These are phyloP conservation scores for Penicillium coprophilum DNA, from an alignment of 495 filamentous ascomycete genomes.

Conservation along the genomic window DNA sequence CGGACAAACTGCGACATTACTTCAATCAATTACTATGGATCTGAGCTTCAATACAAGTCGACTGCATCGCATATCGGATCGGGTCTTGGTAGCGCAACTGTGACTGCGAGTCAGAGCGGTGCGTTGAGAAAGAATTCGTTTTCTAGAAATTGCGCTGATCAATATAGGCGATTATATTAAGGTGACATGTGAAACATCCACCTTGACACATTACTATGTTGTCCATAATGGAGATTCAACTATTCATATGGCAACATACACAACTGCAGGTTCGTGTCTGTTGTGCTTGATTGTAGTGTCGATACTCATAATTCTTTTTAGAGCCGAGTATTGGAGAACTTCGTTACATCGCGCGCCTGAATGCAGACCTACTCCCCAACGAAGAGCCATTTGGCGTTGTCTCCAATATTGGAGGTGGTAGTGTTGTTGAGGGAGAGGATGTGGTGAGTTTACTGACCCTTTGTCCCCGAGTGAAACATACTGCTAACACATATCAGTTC, in stretches of 20 bases:
- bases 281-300: no score
- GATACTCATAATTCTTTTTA: constrained; percentile 5
- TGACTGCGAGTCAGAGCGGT: constrained; percentile 47
- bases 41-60: constrained; percentile 55
- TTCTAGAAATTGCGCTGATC: constrained; percentile 14
- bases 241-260: constrained; percentile 65
- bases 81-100: constrained; percentile 59
- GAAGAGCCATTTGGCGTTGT: constrained; percentile 49
- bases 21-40: constrained; percentile 58
- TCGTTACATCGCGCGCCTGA: constrained; percentile 63
- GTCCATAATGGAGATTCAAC: constrained; percentile 57
- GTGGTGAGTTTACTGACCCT: no score
- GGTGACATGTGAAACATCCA: constrained; percentile 59
- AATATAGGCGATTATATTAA: constrained; percentile 54
- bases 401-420: constrained; percentile 51
- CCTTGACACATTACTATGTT: constrained; percentile 63
- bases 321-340: constrained; percentile 62
- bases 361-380: constrained; percentile 53
- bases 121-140: constrained; percentile 28
- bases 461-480: no score
- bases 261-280: constrained; percentile 40
- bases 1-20: constrained; percentile 61
- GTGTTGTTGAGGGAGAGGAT: constrained; percentile 60
- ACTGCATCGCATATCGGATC: constrained; percentile 59
- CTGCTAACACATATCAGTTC: constrained; percentile 30